Evolutionary conservation across 208 protist genomes (phyloP), one percentile per base, ranked within the genome.

Genomic region (Porcisia hertigi): DNA sequence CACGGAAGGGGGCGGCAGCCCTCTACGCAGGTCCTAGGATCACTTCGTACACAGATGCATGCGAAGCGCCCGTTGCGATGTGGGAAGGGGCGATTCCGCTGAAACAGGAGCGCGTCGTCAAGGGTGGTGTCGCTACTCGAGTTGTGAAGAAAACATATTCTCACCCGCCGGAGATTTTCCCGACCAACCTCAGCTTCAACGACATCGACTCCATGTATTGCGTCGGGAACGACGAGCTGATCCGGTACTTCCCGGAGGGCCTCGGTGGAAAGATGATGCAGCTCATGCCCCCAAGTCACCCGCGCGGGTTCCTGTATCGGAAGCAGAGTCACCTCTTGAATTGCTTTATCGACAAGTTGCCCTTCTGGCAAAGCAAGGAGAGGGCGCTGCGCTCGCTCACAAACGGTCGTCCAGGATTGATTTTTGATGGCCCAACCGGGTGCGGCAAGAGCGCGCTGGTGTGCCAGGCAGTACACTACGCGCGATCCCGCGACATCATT

Each of bases 141-240:
- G 78, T 86, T 52, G 88, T 93, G 43, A 81, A 71, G 72, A 94
- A 95, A 63, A 92, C 79, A 18, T 97, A 97, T 75, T 84, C 84
- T 9, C 93, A 97, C 75, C 94, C 94, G 8, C 84, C 84, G 2
- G 91, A 96, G 81, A 59, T 94, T 57, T 14, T 45, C 23, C 92
- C 94, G 34, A 75, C 71, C 20, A 80, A 81, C 59, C 79, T 98
- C 3, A 78, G 83, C 20, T 97, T 95, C 77, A 93, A 93, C 79
- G 87, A 97, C 72, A 88, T 98, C 60, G 88, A 96, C 75, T 93
- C 90, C 45, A 94, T 98, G 87, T 98, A 98, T 76, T 97, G 94
- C 77, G 86, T 98, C 53, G 89, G 92, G 30, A 96, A 98, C 73
- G 92, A 96, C 69, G 92, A 97, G 59, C 84, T 98, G 25, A 85